Evolutionary conservation across 805 yeast species (phyloP), one percentile per base, ranked within the genome.

Genomic region (Zygoascus ofunaensis): DNA sequence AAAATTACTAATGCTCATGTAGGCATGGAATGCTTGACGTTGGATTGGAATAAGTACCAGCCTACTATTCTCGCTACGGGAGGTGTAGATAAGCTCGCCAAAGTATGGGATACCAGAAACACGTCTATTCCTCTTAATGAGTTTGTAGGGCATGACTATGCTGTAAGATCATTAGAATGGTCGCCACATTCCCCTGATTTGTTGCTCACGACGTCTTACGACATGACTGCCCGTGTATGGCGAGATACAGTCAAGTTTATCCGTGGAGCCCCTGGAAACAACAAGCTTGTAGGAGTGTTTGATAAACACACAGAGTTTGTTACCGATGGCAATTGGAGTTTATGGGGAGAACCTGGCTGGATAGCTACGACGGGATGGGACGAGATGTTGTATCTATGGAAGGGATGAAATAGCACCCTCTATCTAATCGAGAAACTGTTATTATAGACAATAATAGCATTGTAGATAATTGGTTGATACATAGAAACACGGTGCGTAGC

Each of bases 261-360:
- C 5, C 17, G 41, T 21, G 41, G 41, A n/a, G 30, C 30, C 12
- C 76, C 84, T 4, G 80, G 76, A 49, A 76, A 74, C 42, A 71
- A 73, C 35, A 78, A 79, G 64, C 73, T 34, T 74, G 73, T 41
- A 64, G 72, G 50, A 50, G 72, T 73, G 15, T 85, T 87, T 69
- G 69, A 73, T 19, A 65, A 63, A 43, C 97, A 92, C 65, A 72
- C 77, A 23, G 98, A 90, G 68, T 90, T 90, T 65, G 96, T 83
- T 1, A 77, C 84, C 54, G 97, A 94, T 15, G 82, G 89, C 51
- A 97, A 92, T 66, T 92, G 95, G 84, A 82, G 94, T 52, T 63
- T 92, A 42, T 90, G 97, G 97, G 98, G 97, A 2, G 80, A 79
- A 53, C 94, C 92, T 1, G 97, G 97, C 1, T 89, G 92, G 87